These are phyloP conservation scores for Xylaria sp. DNA, from an alignment of 2,329 filamentous ascomycete species.

Conservation along the genomic window DNA sequence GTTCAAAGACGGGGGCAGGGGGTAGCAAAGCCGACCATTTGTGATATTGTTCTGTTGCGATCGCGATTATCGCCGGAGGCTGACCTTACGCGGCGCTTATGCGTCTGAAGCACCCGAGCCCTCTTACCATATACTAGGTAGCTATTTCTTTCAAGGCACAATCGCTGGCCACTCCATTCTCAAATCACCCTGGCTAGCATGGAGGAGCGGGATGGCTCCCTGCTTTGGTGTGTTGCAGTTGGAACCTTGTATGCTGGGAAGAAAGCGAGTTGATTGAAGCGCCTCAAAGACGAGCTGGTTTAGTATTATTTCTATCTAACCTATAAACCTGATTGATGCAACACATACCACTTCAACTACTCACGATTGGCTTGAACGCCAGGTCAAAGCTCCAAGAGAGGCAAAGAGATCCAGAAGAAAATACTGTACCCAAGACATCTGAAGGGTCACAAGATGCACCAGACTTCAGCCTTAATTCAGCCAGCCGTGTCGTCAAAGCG, in stretches of 20 bases:
- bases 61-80: background rate
- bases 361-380: background rate
- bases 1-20: too few species aligned
- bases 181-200: background rate
- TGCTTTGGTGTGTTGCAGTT: background rate
- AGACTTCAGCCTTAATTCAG: background rate
- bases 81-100: background rate
- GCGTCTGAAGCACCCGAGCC: too few species aligned
- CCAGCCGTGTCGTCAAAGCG: background rate
- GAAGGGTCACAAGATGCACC: background rate
- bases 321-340: background rate
- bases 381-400: background rate
- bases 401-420: background rate
- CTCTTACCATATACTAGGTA: background rate
- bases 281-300: background rate
- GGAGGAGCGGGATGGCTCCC: background rate
- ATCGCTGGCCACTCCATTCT: background rate
- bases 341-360: background rate
- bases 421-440: background rate
- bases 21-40: too few species aligned
- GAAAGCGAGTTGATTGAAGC: background rate
- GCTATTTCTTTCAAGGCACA: background rate
- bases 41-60: too few species aligned
- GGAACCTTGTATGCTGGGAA: background rate
- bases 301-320: background rate